Base-by-base conservation (phyloP, 2,329 filamentous ascomycete species). In the Trichoderma lentiforme region DNA sequence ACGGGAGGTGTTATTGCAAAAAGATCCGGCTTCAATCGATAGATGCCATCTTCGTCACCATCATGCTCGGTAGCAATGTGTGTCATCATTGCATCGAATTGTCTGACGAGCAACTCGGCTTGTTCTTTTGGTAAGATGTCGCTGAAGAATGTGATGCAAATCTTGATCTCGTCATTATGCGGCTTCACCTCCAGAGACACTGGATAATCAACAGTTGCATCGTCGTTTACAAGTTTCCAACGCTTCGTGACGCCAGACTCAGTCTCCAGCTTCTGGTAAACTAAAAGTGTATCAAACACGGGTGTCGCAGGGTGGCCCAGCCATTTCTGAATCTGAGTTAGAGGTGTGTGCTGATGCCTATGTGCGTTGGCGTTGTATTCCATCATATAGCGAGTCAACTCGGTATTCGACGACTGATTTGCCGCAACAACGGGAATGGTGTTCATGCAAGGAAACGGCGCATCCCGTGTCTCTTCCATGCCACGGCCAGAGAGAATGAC, bases 251-350 rank as follows among this genome's bases (percentile, higher is more conserved):
- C 71, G 18, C 73, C 62, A 43, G 72, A 70, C 43, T 74, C 57
- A 21, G 81, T 74, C 21, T 66, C 81, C 75, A 72, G 84, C 74
- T 92, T 93, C 77, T 97, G 95, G 77, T 94, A 95, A 0, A 93
- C 92, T 72, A 98, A 89, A 1, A 98, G 84, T 0, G 94, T 95
- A 77, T 98, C 94, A 75, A 98, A 97, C 0, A 96, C 84, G 0
- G 87, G 83, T 7, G 88, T 86, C 28, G 91, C 88, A 0, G 90
- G 84, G 72, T 88, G 86, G 0, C 90, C 90, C 21, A 93, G 85
- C 86, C 91, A 91, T 64, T 87, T 89, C 76, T 97, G 93, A 11
- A 97, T 91, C 34, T 89, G 88, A 3, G 87, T 85, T 7, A 97
- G 83, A 0, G 93, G 89, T 0, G 89, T 89, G 75, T 92, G 91